Base-by-base conservation (phyloP, 139 green algal species). In the Chlamydomonas applanata region DNA sequence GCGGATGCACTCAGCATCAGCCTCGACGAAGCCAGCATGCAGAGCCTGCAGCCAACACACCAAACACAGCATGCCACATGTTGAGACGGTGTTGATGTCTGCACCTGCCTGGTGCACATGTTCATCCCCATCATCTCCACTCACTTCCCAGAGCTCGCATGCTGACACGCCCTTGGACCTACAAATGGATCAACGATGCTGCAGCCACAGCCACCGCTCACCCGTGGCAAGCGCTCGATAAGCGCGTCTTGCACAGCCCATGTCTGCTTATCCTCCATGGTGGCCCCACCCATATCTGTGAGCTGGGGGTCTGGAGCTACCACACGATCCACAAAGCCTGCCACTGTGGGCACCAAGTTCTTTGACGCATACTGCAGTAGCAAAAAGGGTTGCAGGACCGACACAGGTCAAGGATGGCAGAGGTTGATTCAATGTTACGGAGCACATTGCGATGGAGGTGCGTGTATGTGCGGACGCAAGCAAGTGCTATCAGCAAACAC, bases 181-280 rank as follows among this genome's bases (percentile, higher is more conserved):
- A 49, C 7, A 49, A 11, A 7, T 11, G 40, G 7, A 49, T 19
- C 40, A 49, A 7, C 7, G 7, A 49, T 49, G 40, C 11, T 19
- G 40, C 40, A 49, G 11, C 40, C 40, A 7, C 7, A 49, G 7
- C 40, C 11, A 11, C 40, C 7, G 34, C 82, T 0, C 68, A 88
- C 85, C 85, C 85, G 81, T 2, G 85, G 85, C 71, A 87, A 29
- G 13, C 85, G 59, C 35, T 87, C 82, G 9, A 81, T 54, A 49
- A 87, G 22, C 0, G 75, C 82, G 16, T 87, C 82, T 34, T 84
- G 78, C 1, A 68, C 82, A 35, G 75, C 77, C 74, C 74, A 84
- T 40, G 81, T 54, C 22, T n/a, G 56, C 19, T 40, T 44, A 32
- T 82, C 79, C n/a, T 70, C 44, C 7, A 78, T 53, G 3, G 33